Evolutionary conservation across 352 stramenopile genomes (phyloP), one percentile per base, ranked within the genome.

Genomic region (Pythium scleroteichum): DNA sequence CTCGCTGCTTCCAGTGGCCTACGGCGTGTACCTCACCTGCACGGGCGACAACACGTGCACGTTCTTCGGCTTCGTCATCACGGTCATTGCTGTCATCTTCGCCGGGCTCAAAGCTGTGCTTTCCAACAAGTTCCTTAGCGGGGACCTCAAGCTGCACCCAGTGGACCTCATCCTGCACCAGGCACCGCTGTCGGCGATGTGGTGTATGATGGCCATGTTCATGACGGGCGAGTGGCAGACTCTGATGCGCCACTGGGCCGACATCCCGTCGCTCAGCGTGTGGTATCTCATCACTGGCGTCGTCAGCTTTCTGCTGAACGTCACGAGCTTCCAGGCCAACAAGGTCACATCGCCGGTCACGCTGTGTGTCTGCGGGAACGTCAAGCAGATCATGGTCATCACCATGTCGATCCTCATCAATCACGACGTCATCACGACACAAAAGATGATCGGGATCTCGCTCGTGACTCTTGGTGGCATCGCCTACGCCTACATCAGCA

Each of bases 311-410:
- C 78, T 96, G 56, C 84, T 98, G 26, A 98, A 98, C 69, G 82
- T 98, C 59, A 96, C 79, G 49, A 97, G 88, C 60, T 95, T 98
- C 60, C 92, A 96, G 68, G 90, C 94, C 40, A 98, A 98, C 75
- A 97, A 97, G 58, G 78, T 97, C 32, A 98, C 94, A 29, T 97
- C 88, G 22, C 85, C 94, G n/a, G 76, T 98, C 54, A 98, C 93
- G 58, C 70, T 98, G 16, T 97, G 82, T 53, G 96, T 98, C 40
- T 94, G 92, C 53, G 90, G 85, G 54, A 98, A 98, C 76, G 85
- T 97, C 58, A 98, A 99, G 75, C 94, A 98, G 81, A 88, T 95
- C 50, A 73, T 89, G 24, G 85, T 94, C 52, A 92, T 92, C 64
- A 71, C 78, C 45, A 78, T 92, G 75, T 92, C 82, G 47, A 90